Base-by-base conservation (phyloP, 345 rosid genomes). In the Triadica sebifera region DNA sequence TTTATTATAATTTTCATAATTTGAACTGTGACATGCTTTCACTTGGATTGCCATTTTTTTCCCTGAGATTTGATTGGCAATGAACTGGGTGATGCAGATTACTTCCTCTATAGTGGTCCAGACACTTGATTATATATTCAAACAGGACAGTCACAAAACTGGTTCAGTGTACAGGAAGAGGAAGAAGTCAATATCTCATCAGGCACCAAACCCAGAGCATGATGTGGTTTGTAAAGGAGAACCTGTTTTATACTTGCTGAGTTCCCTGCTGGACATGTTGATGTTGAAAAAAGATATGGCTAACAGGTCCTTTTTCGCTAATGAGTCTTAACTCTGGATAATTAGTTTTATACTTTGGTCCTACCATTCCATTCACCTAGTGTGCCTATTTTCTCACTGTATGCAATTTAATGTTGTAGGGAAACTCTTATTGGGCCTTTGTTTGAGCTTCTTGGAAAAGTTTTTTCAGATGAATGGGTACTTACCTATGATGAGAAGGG, bases 261-360 rank as follows among this genome's bases (percentile, higher is more conserved):
- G 88, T 73, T 89, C 96, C 51, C 82, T 95, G 70, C 92, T 95
- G 69, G 97, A 95, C 74, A 73, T 91, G 80, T 80, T 93, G 79
- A 82, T 90, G 8, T 79, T 91, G 75, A 93, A 95, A 87, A 93
- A 93, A 76, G 90, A 90, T 76, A 82, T 89, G 41, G 74, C 82
- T 76, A 82, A 83, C 91, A 93, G 99, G 98, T 95, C 24, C 75
- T 71, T 65, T 71, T 77, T 61, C 63, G 61, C 56, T 71, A 67
- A 57, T 73, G 49, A 60, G 24, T 59, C 61, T 77, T 8, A 55
- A 71, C 74, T 60, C 59, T 22, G 34, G 12, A 43, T 66, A 34
- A 20, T 56, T 43, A 60, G n/a, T 20, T 55, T 55, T 73, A 8
- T 68, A n/a, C 34, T 58, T 74, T 58, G 66, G 51, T 75, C 46